Conservation (phyloP, 2,329 filamentous ascomycete genomes). For the Bipolaris victoriae region DNA sequence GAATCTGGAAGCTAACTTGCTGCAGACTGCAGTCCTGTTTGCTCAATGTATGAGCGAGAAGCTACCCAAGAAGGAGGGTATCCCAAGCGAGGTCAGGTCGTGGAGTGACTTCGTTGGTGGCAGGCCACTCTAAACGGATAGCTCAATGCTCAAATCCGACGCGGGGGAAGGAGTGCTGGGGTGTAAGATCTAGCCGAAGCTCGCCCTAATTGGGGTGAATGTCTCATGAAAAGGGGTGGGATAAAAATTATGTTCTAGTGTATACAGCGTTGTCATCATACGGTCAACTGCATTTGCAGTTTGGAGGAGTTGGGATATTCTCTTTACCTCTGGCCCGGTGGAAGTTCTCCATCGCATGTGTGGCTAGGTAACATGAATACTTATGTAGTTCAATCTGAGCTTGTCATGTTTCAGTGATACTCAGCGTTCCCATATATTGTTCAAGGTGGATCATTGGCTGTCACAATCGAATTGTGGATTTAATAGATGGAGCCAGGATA, state of each 20-base stretch:
- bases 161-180: background rate
- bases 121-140: constrained; percentile 35
- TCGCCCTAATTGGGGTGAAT: constrained; percentile 1
- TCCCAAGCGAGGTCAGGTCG: constrained; percentile 86
- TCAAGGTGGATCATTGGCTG: background rate
- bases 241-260: constrained; percentile 20
- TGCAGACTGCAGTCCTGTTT: constrained; percentile 90
- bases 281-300: constrained; percentile 8
- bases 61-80: constrained; percentile 84
- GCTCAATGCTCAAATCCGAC: background rate
- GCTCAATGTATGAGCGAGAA: constrained; percentile 98
- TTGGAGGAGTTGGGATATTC: constrained; percentile 8
- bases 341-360: constrained; percentile 1
- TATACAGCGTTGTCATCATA: constrained; percentile 21
- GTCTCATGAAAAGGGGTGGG: background rate
- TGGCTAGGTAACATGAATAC: background rate
- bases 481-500: background rate
- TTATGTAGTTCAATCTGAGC: constrained; percentile 1
- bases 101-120: constrained; percentile 93
- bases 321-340: constrained; percentile 6
- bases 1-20: constrained; percentile 24
- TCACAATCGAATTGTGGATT: background rate
- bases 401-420: background rate
- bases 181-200: constrained; percentile 13
- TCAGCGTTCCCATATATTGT: too few relatives aligned